Conservation (phyloP, 257 asterid genomes). For the Handroanthus guayacan region DNA sequence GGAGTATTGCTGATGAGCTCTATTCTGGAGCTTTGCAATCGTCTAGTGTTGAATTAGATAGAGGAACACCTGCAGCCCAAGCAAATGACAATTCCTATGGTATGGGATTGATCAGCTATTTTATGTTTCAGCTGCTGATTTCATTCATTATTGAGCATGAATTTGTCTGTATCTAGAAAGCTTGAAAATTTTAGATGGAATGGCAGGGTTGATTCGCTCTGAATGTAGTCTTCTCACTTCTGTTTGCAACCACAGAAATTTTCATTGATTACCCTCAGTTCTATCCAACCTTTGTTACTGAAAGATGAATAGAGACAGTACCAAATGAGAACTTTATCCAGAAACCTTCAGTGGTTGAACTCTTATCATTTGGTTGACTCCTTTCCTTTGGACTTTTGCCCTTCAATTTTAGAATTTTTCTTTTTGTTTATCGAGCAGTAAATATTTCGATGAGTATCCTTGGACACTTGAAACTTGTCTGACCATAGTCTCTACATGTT, state of each 20-base stretch:
- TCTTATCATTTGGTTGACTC: not conserved
- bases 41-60: constrained; percentile 41
- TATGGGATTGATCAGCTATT: constrained; percentile 25
- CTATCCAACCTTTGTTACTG: constrained; percentile 3
- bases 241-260: not conserved
- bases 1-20: constrained; percentile 60
- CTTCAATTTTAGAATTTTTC: not conserved
- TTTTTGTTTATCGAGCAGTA: not conserved
- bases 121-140: not conserved
- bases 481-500: not conserved
- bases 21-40: constrained; percentile 49
- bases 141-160: not conserved
- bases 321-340: constrained; percentile 2
- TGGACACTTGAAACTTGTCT: not conserved
- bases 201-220: not conserved
- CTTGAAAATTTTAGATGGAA: constrained; percentile 4
- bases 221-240: not conserved
- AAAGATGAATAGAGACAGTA: not conserved
- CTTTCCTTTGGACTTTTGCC: not conserved
- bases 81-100: constrained; percentile 35
- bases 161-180: constrained; percentile 8
- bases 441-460: constrained; percentile 1
- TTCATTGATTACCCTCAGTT: not conserved
- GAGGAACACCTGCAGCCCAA: constrained; percentile 36
- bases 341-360: not conserved